These are phyloP conservation scores for Sisymbrium altissimum DNA, from an alignment of 345 rosid genomes.

Conservation along the genomic window DNA sequence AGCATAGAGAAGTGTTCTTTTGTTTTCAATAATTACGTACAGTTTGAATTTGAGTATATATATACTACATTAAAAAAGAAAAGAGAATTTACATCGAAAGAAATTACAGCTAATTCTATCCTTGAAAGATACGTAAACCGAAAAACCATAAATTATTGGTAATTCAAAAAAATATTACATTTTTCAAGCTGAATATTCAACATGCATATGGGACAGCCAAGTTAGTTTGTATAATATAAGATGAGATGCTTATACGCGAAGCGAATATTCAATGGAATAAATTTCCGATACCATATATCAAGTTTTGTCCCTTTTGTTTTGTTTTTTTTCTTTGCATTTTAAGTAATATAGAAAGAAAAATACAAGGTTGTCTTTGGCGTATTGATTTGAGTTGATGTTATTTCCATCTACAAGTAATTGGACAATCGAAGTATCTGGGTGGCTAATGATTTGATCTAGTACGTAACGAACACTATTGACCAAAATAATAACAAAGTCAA, in stretches of 20 bases:
- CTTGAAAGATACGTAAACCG: background rate
- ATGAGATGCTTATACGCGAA: background rate
- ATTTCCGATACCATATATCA: background rate
- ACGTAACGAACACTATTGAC: conserved; percentile 10
- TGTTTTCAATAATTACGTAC: background rate
- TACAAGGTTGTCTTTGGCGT: conserved; percentile 10
- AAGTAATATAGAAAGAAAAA: background rate
- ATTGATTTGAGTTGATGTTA: background rate
- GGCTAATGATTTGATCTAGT: background rate
- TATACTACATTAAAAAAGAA: background rate
- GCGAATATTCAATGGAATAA: conserved; percentile 33
- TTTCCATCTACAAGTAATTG: conserved; percentile 12
- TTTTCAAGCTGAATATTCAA: conserved; percentile 5
- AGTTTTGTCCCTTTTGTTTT: background rate
- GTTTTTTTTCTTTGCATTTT: background rate
- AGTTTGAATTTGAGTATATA: too few species aligned
- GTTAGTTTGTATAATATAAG: background rate
- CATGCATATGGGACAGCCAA: conserved; percentile 19
- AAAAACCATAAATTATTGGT: background rate
- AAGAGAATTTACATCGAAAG: background rate
- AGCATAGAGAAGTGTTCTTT: background rate
- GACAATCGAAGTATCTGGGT: conserved; percentile 3
- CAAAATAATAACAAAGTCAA: background rate
- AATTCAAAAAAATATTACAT: background rate
- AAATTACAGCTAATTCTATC: background rate